Evolutionary conservation across 495 filamentous ascomycete species (phyloP), one percentile per base, ranked within the genome.

Genomic region (Penicillium cinerascens): DNA sequence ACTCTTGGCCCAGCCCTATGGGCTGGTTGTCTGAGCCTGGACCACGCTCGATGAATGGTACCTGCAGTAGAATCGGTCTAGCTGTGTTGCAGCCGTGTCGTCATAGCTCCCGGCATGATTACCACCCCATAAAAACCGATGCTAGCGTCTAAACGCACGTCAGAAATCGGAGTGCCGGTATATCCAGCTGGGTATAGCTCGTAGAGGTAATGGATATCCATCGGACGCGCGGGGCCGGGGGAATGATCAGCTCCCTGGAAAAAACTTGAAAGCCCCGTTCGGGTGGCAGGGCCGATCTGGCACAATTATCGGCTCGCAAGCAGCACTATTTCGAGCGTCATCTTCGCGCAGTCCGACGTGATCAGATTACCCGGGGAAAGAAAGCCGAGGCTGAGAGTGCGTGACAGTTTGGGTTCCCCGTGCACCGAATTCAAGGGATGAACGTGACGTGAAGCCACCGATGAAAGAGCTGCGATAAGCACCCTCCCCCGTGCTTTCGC

Each of bases 61-160:
- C 61, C 61, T 64, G 61, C 61, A 64, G 60, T 16, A 61, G 58
- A 52, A 38, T 33, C 29, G 36, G 49, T 61, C 58, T 61, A 58
- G 58, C 42, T 48, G 22, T 11, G 16, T 22, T 49, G 21, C 13
- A 56, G 53, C 18, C 37, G 33, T 49, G 42, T 51, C 37, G 37
- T 39, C 46, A 47, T 47, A 39, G 11, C 26, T 29, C 35, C 15
- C 11, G 40, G 18, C 35, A 22, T 36, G 11, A 29, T 2, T 33
- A 18, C 15, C 43, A 15, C 42, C n/a, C 22, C 22, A 44, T 43
- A 43, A 33, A 13, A 13, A 13, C 4, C 8, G 29, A 33, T 13
- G 29, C 29, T 33, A 33, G 29, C 10, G 29, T 4, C 1, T 13
- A 13, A 13, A 33, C 29, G 29, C 10, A 33, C 13, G 29, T 33